Evolutionary conservation across 2,329 filamentous ascomycete species (phyloP), one percentile per base, ranked within the genome.

Genomic region (Leptographium galeiforme): DNA sequence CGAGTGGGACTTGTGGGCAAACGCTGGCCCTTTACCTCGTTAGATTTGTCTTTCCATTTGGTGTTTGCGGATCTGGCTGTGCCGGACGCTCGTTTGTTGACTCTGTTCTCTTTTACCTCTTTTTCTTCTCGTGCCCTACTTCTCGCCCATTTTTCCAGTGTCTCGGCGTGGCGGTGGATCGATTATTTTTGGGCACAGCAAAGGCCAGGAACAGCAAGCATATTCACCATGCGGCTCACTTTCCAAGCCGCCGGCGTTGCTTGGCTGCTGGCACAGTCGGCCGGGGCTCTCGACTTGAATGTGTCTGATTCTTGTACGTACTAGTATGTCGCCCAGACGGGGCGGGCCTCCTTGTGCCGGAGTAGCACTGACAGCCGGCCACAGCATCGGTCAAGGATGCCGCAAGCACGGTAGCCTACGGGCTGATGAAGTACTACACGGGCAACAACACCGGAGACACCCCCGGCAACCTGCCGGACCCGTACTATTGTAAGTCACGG

Each of bases 401-500:
- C 1, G 73, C 75, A 2, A 64, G 64, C 50, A 74, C 71, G 18
- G 68, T 75, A 53, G 74, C 60, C 1, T 61, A 53, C 30, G 60
- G 60, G 33, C 50, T 61, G 10, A 41, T 75, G 61, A 72, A 68
- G 44, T 78, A 67, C 60, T 78, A 78, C 59, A 74, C 72, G 0
- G 78, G 78, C 54, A 80, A 81, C 65, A 74, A 77, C 59, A 79
- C 78, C 0, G 78, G 78, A 54, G 77, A 81, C 58, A 68, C 68
- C 0, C 73, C 78, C 2, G 78, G 78, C 33, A 81, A 81, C 64
- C 63, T 81, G 47, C 78, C 78, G 14, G 70, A 72, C 51, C 77
- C 77, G 16, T 84, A 84, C 61, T 87, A 82, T 64, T 89, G 84
- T 69, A 67, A n/a, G n/a, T n/a, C n/a, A n/a, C n/a, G n/a, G n/a